Conservation (phyloP, 805 yeast species). For the Starmerella ratchasimensis region DNA sequence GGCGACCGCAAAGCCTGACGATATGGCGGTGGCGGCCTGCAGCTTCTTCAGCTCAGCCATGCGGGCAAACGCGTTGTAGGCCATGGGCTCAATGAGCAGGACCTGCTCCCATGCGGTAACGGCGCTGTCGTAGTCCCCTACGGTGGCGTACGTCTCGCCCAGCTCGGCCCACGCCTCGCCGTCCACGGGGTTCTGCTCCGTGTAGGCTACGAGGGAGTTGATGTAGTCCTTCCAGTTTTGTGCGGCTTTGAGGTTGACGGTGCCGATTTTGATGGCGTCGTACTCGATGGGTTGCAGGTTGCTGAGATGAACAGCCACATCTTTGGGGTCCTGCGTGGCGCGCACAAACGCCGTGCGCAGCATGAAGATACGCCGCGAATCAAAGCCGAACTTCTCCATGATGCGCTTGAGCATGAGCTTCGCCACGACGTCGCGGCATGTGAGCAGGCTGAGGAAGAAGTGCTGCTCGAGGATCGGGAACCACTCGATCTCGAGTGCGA, state of each 20-base stretch:
- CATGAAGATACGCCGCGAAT: constrained; percentile 42
- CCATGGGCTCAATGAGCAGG: constrained; percentile 50
- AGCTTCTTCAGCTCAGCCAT: constrained; percentile 39
- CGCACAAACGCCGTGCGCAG: constrained; percentile 45
- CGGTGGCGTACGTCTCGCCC: constrained; percentile 43
- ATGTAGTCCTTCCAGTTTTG: constrained; percentile 35
- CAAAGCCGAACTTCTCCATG: constrained; percentile 48
- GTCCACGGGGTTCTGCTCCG: constrained; percentile 62
- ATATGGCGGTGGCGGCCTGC: constrained; percentile 16
- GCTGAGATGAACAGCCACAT: constrained; percentile 30
- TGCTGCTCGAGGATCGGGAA: constrained; percentile 56
- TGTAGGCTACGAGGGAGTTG: constrained; percentile 37
- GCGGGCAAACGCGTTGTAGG: constrained; percentile 50
- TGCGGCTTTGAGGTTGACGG: constrained; percentile 21
- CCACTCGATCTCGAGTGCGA: constrained; percentile 28
- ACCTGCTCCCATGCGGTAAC: constrained; percentile 58
- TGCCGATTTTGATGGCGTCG: constrained; percentile 25
- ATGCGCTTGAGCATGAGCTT: constrained; percentile 48
- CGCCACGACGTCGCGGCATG: constrained; percentile 62
- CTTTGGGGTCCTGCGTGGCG: constrained; percentile 34
- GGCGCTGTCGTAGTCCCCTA: constrained; percentile 56
- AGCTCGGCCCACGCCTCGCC: constrained; percentile 66
- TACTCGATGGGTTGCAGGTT: constrained; percentile 14
- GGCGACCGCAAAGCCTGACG: constrained; percentile 15
- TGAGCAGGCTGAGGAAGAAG: constrained; percentile 47